These are phyloP conservation scores for Coccomyxa subellipsoidea DNA, from an alignment of 163 green algal genomes.

Conservation along the genomic window DNA sequence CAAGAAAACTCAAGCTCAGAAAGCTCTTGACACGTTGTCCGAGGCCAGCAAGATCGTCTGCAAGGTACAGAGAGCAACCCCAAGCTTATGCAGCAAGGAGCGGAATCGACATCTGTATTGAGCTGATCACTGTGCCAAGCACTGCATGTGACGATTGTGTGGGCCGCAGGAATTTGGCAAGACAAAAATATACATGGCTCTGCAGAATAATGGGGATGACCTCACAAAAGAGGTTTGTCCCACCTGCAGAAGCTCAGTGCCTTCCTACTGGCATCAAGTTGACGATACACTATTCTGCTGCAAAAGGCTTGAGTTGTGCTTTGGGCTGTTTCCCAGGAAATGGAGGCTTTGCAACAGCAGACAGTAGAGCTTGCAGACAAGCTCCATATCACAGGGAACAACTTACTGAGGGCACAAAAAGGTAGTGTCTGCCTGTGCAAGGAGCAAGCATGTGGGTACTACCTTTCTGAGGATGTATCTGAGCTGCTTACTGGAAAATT, in stretches of 20 bases:
- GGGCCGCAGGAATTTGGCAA: conserved; percentile 82
- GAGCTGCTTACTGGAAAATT: neutral
- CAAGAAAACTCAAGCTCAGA: conserved; percentile 78
- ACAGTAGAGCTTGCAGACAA: conserved; percentile 43
- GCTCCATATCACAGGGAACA: conserved; percentile 6
- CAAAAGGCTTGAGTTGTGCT: too few species aligned
- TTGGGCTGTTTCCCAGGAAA: conserved; percentile 40
- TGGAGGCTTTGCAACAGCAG: conserved; percentile 40
- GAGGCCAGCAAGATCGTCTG: conserved; percentile 55
- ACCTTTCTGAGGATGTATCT: neutral
- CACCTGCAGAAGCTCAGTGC: neutral
- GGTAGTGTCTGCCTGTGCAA: too few species aligned
- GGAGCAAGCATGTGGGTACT: too few species aligned
- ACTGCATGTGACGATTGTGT: neutral
- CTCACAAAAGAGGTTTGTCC: conserved; percentile 51
- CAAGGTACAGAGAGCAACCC: conserved; percentile 51
- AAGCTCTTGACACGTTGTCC: conserved; percentile 62
- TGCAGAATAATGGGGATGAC: conserved; percentile 51
- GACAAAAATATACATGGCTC: conserved; percentile 76
- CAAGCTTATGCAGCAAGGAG: neutral
- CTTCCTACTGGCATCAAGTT: neutral
- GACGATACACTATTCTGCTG: neutral
- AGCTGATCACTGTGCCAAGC: neutral
- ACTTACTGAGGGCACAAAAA: conserved; percentile 28
- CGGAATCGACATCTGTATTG: neutral